These are phyloP conservation scores for Entomortierella chlamydospora DNA, from an alignment of 192 early-diverging fungal species.

Conservation along the genomic window DNA sequence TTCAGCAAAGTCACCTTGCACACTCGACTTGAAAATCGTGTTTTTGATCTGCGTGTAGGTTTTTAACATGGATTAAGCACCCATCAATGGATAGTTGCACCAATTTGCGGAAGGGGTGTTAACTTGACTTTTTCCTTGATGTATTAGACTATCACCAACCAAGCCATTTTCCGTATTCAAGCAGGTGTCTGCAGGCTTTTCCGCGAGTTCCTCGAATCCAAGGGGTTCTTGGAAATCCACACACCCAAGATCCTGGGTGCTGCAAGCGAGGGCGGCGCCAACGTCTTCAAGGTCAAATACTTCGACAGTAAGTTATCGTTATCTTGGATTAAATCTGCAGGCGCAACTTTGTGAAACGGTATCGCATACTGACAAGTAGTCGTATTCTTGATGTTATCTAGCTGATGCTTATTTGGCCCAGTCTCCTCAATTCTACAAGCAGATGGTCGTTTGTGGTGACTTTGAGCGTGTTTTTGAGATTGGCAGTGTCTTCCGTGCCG, in stretches of 20 bases:
- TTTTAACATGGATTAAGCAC: neutral
- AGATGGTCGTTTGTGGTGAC: constrained; percentile 97
- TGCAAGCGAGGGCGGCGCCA: constrained; percentile 96
- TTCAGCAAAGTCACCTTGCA: constrained; percentile 85
- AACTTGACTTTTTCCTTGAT: neutral
- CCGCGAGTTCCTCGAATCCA: constrained; percentile 89
- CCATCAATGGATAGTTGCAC: no score
- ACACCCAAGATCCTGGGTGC: constrained; percentile 96
- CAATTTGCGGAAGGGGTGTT: no score
- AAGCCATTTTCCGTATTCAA: constrained; percentile 98
- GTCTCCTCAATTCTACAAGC: constrained; percentile 99
- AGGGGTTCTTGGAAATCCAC: constrained; percentile 96
- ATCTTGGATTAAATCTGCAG: neutral
- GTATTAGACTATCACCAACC: constrained; percentile 88
- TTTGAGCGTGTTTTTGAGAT: constrained; percentile 99
- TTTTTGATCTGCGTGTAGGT: constrained; percentile 90
- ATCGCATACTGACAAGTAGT: neutral
- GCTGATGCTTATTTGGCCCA: constrained; percentile 93
- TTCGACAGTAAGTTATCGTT: constrained; percentile 82
- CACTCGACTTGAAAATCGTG: constrained; percentile 95
- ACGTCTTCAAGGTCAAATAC: constrained; percentile 97
- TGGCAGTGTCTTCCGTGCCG: constrained; percentile 96
- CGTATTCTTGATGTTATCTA: constrained; percentile 23
- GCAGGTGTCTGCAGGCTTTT: constrained; percentile 93
- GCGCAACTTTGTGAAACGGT: no score